phyloP scores from a whole-genome alignment of 2,329 filamentous ascomycete genomes.

The Phaeomoniella chlamydospora region DNA sequence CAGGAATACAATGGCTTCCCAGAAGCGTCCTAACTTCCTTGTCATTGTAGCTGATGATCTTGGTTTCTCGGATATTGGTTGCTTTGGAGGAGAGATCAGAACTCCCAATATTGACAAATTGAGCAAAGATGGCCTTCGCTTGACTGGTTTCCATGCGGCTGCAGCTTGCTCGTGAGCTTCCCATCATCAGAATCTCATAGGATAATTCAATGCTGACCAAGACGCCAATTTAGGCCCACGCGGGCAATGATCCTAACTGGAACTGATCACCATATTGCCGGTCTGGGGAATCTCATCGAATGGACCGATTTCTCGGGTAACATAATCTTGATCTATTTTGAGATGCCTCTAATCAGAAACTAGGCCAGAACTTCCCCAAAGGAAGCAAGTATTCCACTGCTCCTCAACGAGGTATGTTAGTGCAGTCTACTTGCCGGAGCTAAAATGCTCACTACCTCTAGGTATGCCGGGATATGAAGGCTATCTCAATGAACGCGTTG shows the following conservation, averaged over 20 bases:
- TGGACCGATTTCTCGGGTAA: constrained; percentile 36
- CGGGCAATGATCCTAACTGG: constrained; percentile 54
- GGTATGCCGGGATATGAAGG: constrained; percentile 48
- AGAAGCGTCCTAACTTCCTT: constrained; percentile 43
- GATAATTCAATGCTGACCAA: background rate
- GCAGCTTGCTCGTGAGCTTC: constrained; percentile 40
- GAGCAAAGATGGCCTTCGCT: constrained; percentile 38
- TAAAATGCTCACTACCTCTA: too few relatives aligned
- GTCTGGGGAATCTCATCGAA: constrained; percentile 38
- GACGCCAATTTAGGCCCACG: constrained; percentile 28
- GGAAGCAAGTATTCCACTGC: constrained; percentile 36
- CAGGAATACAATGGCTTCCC: constrained; percentile 12
- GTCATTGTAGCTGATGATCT: constrained; percentile 45
- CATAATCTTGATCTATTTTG: background rate
- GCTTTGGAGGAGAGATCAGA: constrained; percentile 46
- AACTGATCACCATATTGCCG: constrained; percentile 46
- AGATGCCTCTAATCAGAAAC: background rate
- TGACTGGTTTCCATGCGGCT: constrained; percentile 51
- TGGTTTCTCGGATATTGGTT: constrained; percentile 44
- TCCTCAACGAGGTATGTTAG: constrained; percentile 36
- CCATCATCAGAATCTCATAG: too few relatives aligned
- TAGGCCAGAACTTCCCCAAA: constrained; percentile 35
- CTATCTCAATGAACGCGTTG: constrained; percentile 47
- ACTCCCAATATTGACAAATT: constrained; percentile 45
- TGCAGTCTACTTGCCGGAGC: too few relatives aligned